Percentiles rank a stretch among this genome's conserved stretches.
Evolutionary conservation across 2,329 filamentous ascomycete genomes (phyloP).

Genomic region (Ceratocystis destructans): DNA sequence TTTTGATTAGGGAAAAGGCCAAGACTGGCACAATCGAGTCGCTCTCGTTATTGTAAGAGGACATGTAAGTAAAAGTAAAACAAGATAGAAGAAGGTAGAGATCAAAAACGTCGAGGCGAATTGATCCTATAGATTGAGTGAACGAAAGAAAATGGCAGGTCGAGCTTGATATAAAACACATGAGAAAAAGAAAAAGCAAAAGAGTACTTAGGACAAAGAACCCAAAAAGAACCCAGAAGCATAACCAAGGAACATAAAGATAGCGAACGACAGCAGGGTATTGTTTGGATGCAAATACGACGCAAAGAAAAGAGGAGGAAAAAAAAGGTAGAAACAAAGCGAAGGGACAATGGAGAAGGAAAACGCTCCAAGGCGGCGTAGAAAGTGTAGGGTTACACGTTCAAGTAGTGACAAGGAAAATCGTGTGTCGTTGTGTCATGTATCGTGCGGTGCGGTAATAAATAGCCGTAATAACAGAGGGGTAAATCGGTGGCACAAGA

Average conservation of each 20-base stretch:
- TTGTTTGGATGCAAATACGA: constrained; percentile 18
- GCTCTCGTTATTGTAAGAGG: neutral
- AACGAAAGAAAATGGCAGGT: neutral
- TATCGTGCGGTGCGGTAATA: neutral
- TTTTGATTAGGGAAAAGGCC: neutral
- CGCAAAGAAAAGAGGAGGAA: neutral
- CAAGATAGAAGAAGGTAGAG: neutral
- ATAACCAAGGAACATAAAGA: constrained; percentile 7
- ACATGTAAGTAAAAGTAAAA: neutral
- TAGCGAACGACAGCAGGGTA: constrained; percentile 15
- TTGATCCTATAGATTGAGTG: neutral
- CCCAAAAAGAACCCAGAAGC: constrained; percentile 1
- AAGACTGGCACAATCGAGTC: neutral
- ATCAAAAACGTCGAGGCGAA: neutral
- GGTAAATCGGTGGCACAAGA: neutral
- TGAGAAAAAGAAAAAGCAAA: constrained; percentile 2
- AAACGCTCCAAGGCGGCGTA: constrained; percentile 5
- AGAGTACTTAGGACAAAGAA: neutral
- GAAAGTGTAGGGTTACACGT: neutral
- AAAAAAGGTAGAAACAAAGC: constrained; percentile 5
- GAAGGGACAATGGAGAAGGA: constrained; percentile 2
- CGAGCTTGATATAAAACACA: neutral
- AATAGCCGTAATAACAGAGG: neutral
- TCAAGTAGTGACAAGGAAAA: neutral
- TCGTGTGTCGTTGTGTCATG: neutral